A percentile compares a stretch with the other conserved stretches of the same genome.
Evolutionary conservation across 116 monocot species (phyloP).

Genomic region (Cymodocea nodosa): DNA sequence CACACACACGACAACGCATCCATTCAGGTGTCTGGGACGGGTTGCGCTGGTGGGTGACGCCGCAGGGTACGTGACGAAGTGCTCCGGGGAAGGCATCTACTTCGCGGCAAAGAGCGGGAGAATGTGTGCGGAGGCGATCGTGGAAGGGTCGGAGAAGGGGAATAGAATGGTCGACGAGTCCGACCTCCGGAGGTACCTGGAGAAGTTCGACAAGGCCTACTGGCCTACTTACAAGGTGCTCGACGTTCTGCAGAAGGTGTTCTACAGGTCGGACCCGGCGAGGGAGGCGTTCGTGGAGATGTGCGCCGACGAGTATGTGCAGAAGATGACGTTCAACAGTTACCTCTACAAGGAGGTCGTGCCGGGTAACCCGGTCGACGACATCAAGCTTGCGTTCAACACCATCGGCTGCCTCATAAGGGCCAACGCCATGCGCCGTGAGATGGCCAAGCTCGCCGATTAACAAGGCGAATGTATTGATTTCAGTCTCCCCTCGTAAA

Average conservation of each 20-base stretch:
- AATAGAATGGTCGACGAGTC: conserved; percentile 68
- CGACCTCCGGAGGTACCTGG: conserved; percentile 61
- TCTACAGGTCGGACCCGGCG: conserved; percentile 88
- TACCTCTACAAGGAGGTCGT: conserved; percentile 87
- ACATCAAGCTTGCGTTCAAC: conserved; percentile 80
- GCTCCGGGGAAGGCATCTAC: conserved; percentile 97
- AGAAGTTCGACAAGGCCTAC: conserved; percentile 71
- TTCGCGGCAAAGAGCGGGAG: conserved; percentile 93
- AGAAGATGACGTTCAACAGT: conserved; percentile 99
- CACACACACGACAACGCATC: background rate
- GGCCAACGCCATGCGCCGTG: conserved; percentile 57
- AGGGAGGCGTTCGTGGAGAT: conserved; percentile 96
- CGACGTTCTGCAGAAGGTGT: conserved; percentile 92
- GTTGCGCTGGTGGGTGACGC: conserved; percentile 91
- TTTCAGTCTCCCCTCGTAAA: too few relatives aligned
- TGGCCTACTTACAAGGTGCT: conserved; percentile 99
- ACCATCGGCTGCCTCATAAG: conserved; percentile 87
- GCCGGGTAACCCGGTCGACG: conserved; percentile 82
- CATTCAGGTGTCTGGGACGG: conserved; percentile 23
- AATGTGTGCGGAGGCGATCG: conserved; percentile 94
- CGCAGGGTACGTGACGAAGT: conserved; percentile 98
- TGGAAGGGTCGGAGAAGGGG: conserved; percentile 71
- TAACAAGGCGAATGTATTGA: too few relatives aligned
- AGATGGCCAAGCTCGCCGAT: conserved; percentile 58
- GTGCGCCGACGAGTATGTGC: conserved; percentile 96